Conservation (phyloP, 139 green algal species). For the Chlamydomonas eustigma region DNA sequence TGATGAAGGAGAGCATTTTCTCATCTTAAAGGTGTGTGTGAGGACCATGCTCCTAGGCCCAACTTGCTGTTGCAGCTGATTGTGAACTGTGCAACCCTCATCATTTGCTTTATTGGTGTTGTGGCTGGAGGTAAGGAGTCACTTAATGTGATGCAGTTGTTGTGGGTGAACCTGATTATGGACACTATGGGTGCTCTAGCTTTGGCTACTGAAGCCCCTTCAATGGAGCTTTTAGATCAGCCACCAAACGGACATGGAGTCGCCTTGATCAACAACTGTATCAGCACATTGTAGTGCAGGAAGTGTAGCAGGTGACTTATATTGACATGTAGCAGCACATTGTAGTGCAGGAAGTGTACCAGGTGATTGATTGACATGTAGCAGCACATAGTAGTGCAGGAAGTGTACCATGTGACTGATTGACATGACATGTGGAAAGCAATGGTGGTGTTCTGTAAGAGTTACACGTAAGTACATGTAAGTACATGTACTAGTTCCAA, state of each 20-base stretch:
- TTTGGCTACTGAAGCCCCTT: conserved; percentile 78
- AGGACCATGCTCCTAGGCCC: no score
- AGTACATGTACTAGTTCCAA: no score
- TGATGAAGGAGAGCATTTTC: no score
- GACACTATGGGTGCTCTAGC: conserved; percentile 75
- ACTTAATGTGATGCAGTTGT: conserved; percentile 89
- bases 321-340: conserved; percentile 98
- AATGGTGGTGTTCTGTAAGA: no score
- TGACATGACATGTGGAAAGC: no score
- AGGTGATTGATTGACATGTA: conserved; percentile 95
- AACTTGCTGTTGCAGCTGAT: conserved; percentile 64
- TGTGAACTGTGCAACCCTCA: conserved; percentile 93
- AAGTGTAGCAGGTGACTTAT: conserved; percentile 78
- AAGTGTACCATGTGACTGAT: conserved; percentile 78
- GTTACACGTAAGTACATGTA: no score
- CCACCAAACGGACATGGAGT: conserved; percentile 79
- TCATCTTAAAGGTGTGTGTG: no score
- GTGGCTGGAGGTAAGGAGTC: conserved; percentile 75
- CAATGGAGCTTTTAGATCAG: conserved; percentile 66
- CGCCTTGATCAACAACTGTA: conserved; percentile 80
- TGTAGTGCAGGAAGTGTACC: conserved; percentile 64
- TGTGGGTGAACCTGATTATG: conserved; percentile 99
- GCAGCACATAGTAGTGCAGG: conserved; percentile 82
- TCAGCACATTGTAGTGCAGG: conserved; percentile 82
- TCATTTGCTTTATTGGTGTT: conserved; percentile 85